Conservation (phyloP, 1,139 yeast genomes). For the Candida frijolesensis region DNA sequence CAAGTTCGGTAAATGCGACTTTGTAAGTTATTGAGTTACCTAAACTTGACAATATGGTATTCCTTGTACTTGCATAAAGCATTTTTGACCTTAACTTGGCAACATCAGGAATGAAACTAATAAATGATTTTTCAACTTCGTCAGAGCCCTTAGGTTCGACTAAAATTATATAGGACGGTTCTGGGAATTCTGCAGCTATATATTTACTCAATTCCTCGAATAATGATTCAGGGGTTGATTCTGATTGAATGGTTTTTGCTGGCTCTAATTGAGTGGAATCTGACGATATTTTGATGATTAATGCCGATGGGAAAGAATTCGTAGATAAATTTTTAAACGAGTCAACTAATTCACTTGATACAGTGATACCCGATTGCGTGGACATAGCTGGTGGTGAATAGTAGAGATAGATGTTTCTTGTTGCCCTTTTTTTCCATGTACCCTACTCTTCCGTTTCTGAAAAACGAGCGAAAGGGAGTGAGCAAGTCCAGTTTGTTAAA, state of each 20-base stretch:
- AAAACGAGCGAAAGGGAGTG: no score
- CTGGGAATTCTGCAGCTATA: slow-evolving; percentile 40
- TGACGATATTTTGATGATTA: slow-evolving; percentile 43
- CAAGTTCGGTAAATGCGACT: slow-evolving; percentile 57
- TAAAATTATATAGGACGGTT: slow-evolving; percentile 64
- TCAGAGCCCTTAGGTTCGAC: slow-evolving; percentile 14
- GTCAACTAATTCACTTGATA: slow-evolving; percentile 45
- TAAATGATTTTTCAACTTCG: slow-evolving; percentile 49
- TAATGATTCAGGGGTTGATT: slow-evolving; percentile 24
- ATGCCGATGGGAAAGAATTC: slow-evolving; percentile 23
- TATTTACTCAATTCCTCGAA: slow-evolving; percentile 37
- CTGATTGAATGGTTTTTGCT: slow-evolving; percentile 33
- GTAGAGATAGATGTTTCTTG: not conserved
- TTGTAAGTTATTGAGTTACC: slow-evolving; percentile 63
- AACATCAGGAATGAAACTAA: slow-evolving; percentile 84
- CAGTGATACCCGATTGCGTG: slow-evolving; percentile 68
- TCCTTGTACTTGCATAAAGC: slow-evolving; percentile 91
- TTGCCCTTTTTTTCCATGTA: not conserved
- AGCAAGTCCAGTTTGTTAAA: not conserved
- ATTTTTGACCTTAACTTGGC: slow-evolving; percentile 85
- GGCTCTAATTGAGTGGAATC: slow-evolving; percentile 52
- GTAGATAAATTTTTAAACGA: slow-evolving; percentile 24
- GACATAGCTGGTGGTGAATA: slow-evolving; percentile 44
- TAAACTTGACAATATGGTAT: slow-evolving; percentile 69
- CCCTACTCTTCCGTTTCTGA: no score